Percentiles rank a stretch among this genome's conserved stretches.
Evolutionary conservation across 257 asterid species (phyloP).

Genomic region (Solanum arcanum): DNA sequence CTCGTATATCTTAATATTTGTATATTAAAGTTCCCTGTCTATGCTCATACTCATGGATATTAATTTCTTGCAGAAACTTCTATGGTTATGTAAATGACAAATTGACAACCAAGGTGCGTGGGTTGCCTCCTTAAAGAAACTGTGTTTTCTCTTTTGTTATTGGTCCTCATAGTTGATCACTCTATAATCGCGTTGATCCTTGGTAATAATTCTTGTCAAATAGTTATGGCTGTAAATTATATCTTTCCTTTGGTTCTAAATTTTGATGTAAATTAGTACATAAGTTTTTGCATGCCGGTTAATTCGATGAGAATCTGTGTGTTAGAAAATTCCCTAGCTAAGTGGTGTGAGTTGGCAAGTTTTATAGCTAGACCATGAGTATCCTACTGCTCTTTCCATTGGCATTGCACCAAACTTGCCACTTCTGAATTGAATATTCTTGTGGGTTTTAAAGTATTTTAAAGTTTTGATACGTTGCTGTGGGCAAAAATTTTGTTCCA

Average conservation of each 20-base stretch:
- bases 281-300: not conserved
- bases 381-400: constrained; percentile 35
- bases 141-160: not conserved
- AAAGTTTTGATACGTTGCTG: constrained; percentile 1
- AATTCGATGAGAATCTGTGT: not conserved
- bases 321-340: not conserved
- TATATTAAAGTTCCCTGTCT: not conserved
- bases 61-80: not conserved
- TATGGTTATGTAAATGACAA: not conserved
- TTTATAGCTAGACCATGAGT: not conserved
- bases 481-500: not conserved
- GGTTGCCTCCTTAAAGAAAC: not conserved
- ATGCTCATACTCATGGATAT: not conserved
- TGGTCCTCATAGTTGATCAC: not conserved
- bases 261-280: not conserved
- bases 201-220: not conserved
- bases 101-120: not conserved
- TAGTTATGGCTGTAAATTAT: not conserved
- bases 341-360: not conserved
- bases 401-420: constrained; percentile 47
- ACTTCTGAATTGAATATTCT: constrained; percentile 1
- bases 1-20: not conserved
- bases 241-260: not conserved
- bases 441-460: constrained; percentile 17
- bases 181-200: not conserved